These are phyloP conservation scores for Ogataea dorogensis DNA, from an alignment of 805 yeast genomes.

Conservation along the genomic window DNA sequence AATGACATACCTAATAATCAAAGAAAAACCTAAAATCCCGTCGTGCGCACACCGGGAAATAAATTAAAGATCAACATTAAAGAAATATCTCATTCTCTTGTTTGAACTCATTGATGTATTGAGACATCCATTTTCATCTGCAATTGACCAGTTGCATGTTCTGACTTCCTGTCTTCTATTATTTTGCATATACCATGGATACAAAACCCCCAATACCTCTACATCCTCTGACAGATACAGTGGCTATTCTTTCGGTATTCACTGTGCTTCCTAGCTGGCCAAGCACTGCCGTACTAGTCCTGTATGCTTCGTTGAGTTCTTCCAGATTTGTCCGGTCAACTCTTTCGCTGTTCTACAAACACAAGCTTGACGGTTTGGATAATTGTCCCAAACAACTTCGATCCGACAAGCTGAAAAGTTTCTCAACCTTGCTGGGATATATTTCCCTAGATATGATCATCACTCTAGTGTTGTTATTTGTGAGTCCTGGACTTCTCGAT, in stretches of 20 bases:
- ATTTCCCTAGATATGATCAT: constrained; percentile 20
- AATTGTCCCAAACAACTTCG: constrained; percentile 1
- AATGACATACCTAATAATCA: constrained; percentile 34
- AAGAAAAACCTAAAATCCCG: not conserved
- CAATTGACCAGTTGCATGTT: constrained; percentile 3
- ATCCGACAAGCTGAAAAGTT: constrained; percentile 2
- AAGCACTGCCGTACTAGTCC: constrained; percentile 20
- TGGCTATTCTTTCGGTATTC: constrained; percentile 29
- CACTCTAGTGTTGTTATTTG: constrained; percentile 18
- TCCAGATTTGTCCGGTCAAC: constrained; percentile 28
- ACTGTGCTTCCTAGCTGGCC: constrained; percentile 30
- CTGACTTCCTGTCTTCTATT: not conserved
- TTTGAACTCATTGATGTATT: constrained; percentile 6
- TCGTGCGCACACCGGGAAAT: constrained; percentile 3
- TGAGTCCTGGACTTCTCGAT: constrained; percentile 27
- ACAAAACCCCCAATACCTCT: constrained; percentile 22
- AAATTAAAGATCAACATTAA: not conserved
- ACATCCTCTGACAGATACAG: constrained; percentile 30
- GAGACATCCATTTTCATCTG: not conserved
- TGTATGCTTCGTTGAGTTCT: constrained; percentile 28
- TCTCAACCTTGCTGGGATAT: constrained; percentile 15
- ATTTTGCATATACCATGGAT: constrained; percentile 45
- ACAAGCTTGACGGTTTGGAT: constrained; percentile 24
- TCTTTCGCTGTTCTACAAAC: constrained; percentile 27
- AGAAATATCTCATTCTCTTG: constrained; percentile 1